These are phyloP conservation scores for Scheffersomyces stambukii DNA, from an alignment of 1,139 yeast species.

Conservation along the genomic window DNA sequence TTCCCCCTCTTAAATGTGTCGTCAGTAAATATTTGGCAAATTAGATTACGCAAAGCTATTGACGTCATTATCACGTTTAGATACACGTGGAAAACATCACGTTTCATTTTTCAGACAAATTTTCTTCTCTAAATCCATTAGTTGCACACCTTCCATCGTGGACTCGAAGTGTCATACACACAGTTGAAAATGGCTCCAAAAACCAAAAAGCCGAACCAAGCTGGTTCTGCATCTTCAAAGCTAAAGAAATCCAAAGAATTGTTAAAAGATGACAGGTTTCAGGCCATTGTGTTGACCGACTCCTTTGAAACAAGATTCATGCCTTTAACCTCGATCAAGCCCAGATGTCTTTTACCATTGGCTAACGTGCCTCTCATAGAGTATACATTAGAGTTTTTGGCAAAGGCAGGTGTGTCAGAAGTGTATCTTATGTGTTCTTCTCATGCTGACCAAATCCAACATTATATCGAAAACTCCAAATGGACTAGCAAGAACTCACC, in stretches of 20 bases:
- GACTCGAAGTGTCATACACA: no score
- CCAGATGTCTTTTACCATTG: slow-evolving; percentile 85
- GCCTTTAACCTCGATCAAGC: slow-evolving; percentile 82
- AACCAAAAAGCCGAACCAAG: slow-evolving; percentile 27
- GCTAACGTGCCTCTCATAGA: slow-evolving; percentile 93
- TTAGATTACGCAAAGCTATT: no score
- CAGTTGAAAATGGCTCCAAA: slow-evolving; percentile 13
- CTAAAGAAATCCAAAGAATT: slow-evolving; percentile 50
- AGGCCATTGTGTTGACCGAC: slow-evolving; percentile 92
- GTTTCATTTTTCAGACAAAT: no score
- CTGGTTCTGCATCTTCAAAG: slow-evolving; percentile 34
- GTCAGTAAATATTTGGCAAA: no score
- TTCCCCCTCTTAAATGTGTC: no score
- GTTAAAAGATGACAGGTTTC: slow-evolving; percentile 71
- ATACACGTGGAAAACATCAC: no score
- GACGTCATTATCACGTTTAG: no score
- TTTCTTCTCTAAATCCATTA: no score
- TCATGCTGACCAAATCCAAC: slow-evolving; percentile 84
- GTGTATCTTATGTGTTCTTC: slow-evolving; percentile 86
- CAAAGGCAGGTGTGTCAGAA: slow-evolving; percentile 85
- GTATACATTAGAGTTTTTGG: slow-evolving; percentile 89
- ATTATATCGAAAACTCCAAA: slow-evolving; percentile 75
- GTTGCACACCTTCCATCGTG: no score
- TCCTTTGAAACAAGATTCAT: slow-evolving; percentile 87
- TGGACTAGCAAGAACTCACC: slow-evolving; percentile 78